Evolutionary conservation across 768 basidiomycete genomes (phyloP).

Genomic region (Agrocybe praecox): DNA sequence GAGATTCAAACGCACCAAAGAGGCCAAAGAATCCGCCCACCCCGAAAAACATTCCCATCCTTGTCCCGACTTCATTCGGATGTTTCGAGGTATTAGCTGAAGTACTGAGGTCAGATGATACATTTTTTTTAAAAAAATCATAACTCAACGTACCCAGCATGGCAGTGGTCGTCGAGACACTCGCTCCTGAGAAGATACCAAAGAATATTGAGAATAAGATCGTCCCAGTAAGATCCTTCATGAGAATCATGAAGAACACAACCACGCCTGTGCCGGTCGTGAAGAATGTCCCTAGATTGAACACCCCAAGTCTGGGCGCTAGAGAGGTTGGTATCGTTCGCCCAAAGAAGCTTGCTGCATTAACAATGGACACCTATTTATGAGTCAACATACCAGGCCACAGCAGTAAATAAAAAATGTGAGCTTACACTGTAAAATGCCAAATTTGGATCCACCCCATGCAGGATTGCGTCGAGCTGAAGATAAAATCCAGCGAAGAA

Average conservation of each 20-base stretch:
- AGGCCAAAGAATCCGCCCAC: conserved; percentile 32
- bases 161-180: conserved; percentile 32
- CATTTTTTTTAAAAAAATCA: background rate
- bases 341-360: conserved; percentile 53
- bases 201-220: conserved; percentile 42
- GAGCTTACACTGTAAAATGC: conserved; percentile 51
- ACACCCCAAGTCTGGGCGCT: conserved; percentile 42
- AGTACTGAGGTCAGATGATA: background rate
- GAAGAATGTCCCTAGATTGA: conserved; percentile 40
- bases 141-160: conserved; percentile 26
- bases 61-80: conserved; percentile 46
- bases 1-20: too few species aligned
- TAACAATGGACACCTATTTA: conserved; percentile 51
- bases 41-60: conserved; percentile 48
- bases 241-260: conserved; percentile 43
- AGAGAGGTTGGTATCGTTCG: conserved; percentile 48
- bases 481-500: conserved; percentile 53
- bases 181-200: conserved; percentile 47
- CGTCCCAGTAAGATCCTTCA: conserved; percentile 33
- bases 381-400: background rate
- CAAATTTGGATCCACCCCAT: conserved; percentile 39
- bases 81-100: conserved; percentile 38
- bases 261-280: conserved; percentile 34
- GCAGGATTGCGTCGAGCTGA: conserved; percentile 48
- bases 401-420: background rate